phyloP scores from a whole-genome alignment of 2,329 filamentous ascomycete species.

The Penicillium polonicum region DNA sequence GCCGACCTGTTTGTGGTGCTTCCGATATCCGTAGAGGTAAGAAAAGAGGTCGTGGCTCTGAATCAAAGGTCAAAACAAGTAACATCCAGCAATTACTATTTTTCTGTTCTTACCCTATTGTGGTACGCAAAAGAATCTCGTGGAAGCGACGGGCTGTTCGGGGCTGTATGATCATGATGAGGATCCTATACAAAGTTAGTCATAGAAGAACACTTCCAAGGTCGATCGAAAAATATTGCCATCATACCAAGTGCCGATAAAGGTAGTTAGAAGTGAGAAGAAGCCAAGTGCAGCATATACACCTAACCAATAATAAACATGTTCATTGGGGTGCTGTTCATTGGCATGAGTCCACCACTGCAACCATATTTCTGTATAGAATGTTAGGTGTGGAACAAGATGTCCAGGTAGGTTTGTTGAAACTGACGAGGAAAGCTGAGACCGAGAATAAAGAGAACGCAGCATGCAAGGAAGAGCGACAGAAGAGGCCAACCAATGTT shows the following conservation, averaged over 20 bases:
- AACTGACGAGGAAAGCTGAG: conserved; percentile 28
- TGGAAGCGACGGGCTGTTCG: conserved; percentile 21
- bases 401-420: not conserved
- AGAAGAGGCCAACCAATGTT: conserved; percentile 27
- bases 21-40: conserved; percentile 23
- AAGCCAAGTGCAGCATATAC: conserved; percentile 26
- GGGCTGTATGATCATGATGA: conserved; percentile 23
- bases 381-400: not conserved
- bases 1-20: conserved; percentile 20
- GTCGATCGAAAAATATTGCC: not conserved
- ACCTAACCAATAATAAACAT: conserved; percentile 24
- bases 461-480: conserved; percentile 12
- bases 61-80: conserved; percentile 11
- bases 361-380: conserved; percentile 24
- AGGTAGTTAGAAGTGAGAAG: conserved; percentile 15
- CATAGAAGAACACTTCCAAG: too few species aligned
- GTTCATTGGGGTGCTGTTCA: conserved; percentile 19
- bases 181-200: conserved; percentile 10
- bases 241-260: conserved; percentile 15
- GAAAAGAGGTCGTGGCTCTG: conserved; percentile 31
- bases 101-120: conserved; percentile 13
- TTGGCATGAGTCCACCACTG: conserved; percentile 28
- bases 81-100: not conserved
- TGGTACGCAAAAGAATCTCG: conserved; percentile 19
- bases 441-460: conserved; percentile 25